Base-by-base conservation (phyloP, 2,329 filamentous ascomycete genomes). In the Ophiostoma ulmi region DNA sequence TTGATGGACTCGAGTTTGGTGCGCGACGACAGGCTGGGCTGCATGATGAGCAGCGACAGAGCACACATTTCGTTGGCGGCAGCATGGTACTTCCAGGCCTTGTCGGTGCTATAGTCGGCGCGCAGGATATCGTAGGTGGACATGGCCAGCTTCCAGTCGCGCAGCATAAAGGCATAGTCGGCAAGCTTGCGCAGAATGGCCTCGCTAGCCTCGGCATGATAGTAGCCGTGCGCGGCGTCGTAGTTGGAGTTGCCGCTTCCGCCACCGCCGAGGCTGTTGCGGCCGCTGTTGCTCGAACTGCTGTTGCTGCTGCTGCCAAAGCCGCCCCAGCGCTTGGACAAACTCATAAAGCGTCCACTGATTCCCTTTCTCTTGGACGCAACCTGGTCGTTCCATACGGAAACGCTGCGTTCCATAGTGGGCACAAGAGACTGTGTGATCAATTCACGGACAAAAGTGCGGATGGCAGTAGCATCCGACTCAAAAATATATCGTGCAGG, bases 361-460 rank as follows among this genome's bases (percentile, higher is more conserved):
- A 99, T 85, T 17, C 96, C 96, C 76, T 93, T 89, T 71, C 96
- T 86, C 72, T 92, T 87, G 14, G 96, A 97, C 20, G 94, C 94
- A 36, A 98, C 91, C 79, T 98, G 94, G 76, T 99, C 95, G 77
- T 99, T 99, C 96, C 95, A 99, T 5, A 93, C 85, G 6, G 93
- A 90, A 13, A 97, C 87, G 74, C 91, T 90, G 70, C 94, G 90
- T 80, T 99, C 95, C 96, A 99, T 99, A 58, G 92, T 94, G 1
- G 96, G 95, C 71, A 99, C 86, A 69, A 99, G 89, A 1, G 94
- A 98, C 78, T 98, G 94, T 0, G 91, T 95, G 8, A 97, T 92
- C 84, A 99, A 92, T 79, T 99, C 96, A 41, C 95, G 90, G 72
- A 98, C 88, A 78, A 99, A 96, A 0, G 91, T 91, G 69, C 90